Conservation (phyloP, 2,329 filamentous ascomycete genomes). For the Cytospora mali region DNA sequence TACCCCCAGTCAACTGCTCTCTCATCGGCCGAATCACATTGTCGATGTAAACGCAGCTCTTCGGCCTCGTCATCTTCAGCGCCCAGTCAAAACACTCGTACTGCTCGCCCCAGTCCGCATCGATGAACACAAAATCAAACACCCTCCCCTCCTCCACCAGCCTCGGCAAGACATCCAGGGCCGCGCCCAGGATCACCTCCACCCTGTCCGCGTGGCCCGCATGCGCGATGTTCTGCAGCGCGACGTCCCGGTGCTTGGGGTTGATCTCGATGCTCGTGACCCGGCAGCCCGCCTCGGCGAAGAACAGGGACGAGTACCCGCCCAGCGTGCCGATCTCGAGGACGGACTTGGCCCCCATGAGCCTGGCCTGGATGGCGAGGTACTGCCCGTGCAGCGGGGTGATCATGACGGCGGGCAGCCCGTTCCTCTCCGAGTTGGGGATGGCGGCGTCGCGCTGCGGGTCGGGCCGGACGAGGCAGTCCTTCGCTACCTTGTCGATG, state of each 20-base stretch:
- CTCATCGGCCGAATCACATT: slow-evolving; percentile 48
- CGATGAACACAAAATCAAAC: slow-evolving; percentile 56
- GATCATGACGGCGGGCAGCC: slow-evolving; percentile 43
- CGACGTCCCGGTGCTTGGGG: slow-evolving; percentile 47
- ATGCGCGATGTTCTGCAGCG: slow-evolving; percentile 43
- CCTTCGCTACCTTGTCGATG: slow-evolving; percentile 27
- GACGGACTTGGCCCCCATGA: slow-evolving; percentile 41
- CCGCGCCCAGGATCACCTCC: slow-evolving; percentile 49
- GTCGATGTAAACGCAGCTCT: slow-evolving; percentile 51
- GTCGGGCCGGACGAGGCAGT: slow-evolving; percentile 30
- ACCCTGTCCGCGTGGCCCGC: slow-evolving; percentile 42
- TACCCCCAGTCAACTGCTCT: slow-evolving; percentile 32
- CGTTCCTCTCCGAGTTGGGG: slow-evolving; percentile 36
- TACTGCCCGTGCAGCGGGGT: slow-evolving; percentile 41
- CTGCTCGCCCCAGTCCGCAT: slow-evolving; percentile 54
- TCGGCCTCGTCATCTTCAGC: slow-evolving; percentile 43
- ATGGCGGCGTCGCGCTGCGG: slow-evolving; percentile 37
- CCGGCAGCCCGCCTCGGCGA: slow-evolving; percentile 44
- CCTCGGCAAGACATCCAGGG: slow-evolving; percentile 42
- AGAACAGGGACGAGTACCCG: slow-evolving; percentile 56
- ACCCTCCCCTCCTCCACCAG: slow-evolving; percentile 45
- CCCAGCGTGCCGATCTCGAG: slow-evolving; percentile 60
- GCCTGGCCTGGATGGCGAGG: slow-evolving; percentile 43
- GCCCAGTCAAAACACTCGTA: slow-evolving; percentile 52
- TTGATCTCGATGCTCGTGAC: slow-evolving; percentile 57